These are phyloP conservation scores for Parachaetomium inaequale DNA, from an alignment of 495 filamentous ascomycete genomes.

Conservation along the genomic window DNA sequence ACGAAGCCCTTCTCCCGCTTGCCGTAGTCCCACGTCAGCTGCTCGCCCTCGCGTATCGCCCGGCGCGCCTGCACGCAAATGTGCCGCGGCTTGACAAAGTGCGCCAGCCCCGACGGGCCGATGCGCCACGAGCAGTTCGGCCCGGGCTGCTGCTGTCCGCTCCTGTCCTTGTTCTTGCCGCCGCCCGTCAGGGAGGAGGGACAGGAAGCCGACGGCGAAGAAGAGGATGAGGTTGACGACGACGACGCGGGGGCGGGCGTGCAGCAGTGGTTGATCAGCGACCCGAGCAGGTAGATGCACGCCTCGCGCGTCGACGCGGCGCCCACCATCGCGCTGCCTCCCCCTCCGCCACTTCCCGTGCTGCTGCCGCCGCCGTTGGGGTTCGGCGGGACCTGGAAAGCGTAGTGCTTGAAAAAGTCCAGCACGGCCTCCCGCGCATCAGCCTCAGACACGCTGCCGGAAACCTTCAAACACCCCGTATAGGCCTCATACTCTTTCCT, in stretches of 20 bases:
- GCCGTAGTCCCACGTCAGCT: slow-evolving; percentile 32
- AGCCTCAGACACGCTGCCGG: not conserved
- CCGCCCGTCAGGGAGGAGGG: not conserved
- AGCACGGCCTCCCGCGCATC: slow-evolving; percentile 11
- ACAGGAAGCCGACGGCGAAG: not conserved
- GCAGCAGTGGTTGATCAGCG: slow-evolving; percentile 38
- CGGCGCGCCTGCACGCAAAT: slow-evolving; percentile 28
- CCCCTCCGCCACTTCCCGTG: not conserved
- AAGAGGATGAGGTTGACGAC: not conserved
- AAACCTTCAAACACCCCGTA: not conserved
- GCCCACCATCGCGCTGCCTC: not conserved
- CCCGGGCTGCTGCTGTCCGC: not conserved
- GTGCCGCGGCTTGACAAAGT: slow-evolving; percentile 21
- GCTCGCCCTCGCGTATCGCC: slow-evolving; percentile 28
- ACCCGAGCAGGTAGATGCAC: slow-evolving; percentile 31
- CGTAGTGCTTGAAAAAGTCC: slow-evolving; percentile 32
- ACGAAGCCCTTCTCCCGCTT: slow-evolving; percentile 24
- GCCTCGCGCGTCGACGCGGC: slow-evolving; percentile 14
- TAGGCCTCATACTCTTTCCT: slow-evolving; percentile 24
- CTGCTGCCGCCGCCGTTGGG: not conserved
- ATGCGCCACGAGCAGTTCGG: slow-evolving; percentile 32
- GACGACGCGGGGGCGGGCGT: slow-evolving; percentile 1
- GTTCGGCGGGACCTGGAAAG: slow-evolving; percentile 22
- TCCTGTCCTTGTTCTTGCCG: not conserved
- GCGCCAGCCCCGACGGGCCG: slow-evolving; percentile 19